Base-by-base conservation (phyloP, 345 rosid species). In the Arabidopsis thaliana region DNA sequence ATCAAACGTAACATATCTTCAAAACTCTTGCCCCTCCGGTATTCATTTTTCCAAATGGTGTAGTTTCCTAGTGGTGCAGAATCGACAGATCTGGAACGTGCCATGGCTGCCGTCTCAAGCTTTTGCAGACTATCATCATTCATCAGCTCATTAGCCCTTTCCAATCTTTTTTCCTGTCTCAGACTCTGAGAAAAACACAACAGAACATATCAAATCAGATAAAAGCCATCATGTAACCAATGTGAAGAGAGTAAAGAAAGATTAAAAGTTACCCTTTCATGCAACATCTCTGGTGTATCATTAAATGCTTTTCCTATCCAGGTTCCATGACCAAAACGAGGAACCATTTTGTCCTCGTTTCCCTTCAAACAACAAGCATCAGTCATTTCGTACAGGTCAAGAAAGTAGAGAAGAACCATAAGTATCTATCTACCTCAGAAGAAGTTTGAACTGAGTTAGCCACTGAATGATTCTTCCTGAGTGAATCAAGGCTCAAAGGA, bases 21-120 rank as follows among this genome's bases (percentile, higher is more conserved):
- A 14, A 64, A 63, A 76, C 74, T 32, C 66, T 85, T 90, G 50
- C 84, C 85, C 36, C 81, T 88, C 70, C 79, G 89, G 28, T 83
- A 86, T 45, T 95, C 98, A 62, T 69, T 87, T 76, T 88, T 83
- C 99, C 99, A 95, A 75, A 90, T 81, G 79, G 79, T 88, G 83
- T 90, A 95, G 72, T 92, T 95, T 14, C 99, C 99, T 65, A 87
- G 67, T 77, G 89, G 84, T 24, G 89, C 89, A 30, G 90, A 82
- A 46, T 95, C 96, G 64, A 89, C 93, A n/a, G 87, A 84, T 72
- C 87, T 88, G 22, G 99, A 90, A 23, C 90, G 90, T 69, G 83
- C 87, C 46, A 93, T 80, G 63, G 98, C 98, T 55, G 89, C 87
- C 78, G 85, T 90, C 83, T 95, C 99, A 73, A 90, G 85, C 73